phyloP scores from a whole-genome alignment of 768 basidiomycete species.

The Holtermannia corniformis region DNA sequence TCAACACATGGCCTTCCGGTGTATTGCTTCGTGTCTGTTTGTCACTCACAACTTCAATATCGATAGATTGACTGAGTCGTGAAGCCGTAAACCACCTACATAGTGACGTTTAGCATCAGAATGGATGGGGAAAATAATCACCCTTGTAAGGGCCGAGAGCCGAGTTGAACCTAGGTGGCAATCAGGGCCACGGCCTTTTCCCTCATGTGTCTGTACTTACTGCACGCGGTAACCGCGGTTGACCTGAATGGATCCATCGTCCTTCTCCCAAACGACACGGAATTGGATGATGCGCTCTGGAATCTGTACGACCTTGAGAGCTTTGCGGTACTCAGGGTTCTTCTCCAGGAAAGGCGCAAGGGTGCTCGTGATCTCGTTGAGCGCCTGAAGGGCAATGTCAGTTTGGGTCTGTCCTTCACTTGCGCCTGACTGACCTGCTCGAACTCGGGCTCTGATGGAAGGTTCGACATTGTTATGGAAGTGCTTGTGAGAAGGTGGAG shows the following conservation, averaged over 20 bases:
- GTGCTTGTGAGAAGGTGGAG: background rate
- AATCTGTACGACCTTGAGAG: constrained; percentile 53
- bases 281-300: constrained; percentile 51
- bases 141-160: constrained; percentile 71
- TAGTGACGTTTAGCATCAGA: too few species aligned
- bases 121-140: too few species aligned
- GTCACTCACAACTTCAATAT: constrained; percentile 59
- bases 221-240: constrained; percentile 68
- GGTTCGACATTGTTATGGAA: constrained; percentile 29
- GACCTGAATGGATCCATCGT: constrained; percentile 55
- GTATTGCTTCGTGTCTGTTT: background rate
- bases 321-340: constrained; percentile 60
- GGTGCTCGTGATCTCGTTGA: constrained; percentile 57
- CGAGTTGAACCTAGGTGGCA: constrained; percentile 54
- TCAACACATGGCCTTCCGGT: background rate
- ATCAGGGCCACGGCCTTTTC: background rate
- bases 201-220: constrained; percentile 32
- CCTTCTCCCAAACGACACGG: constrained; percentile 70
- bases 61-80: constrained; percentile 68
- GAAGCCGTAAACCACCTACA: constrained; percentile 65
- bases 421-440: constrained; percentile 47
- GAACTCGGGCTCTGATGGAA: constrained; percentile 58
- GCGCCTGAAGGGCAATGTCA: constrained; percentile 46
- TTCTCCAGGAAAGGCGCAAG: constrained; percentile 57
- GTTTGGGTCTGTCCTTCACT: background rate